phyloP scores from a whole-genome alignment of 805 yeast species.

The Ogataea dorogensis region DNA sequence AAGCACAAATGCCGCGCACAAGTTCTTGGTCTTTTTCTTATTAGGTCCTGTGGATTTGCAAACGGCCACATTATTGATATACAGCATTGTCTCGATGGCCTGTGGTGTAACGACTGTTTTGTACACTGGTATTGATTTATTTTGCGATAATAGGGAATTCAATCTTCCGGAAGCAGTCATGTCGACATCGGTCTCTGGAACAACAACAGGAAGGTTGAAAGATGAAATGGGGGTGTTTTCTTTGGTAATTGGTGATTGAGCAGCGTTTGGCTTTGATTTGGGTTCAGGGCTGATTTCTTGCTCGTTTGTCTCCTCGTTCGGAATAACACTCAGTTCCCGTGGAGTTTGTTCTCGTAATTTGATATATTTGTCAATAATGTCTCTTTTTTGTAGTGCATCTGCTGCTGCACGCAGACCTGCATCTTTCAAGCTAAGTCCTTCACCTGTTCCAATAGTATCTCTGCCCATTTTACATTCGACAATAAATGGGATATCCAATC shows the following conservation, averaged over 20 bases:
- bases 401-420: constrained; percentile 89
- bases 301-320: too few relatives aligned
- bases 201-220: constrained; percentile 4
- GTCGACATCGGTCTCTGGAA: constrained; percentile 22
- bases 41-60: constrained; percentile 35
- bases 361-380: constrained; percentile 61
- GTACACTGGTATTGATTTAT: constrained; percentile 34
- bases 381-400: constrained; percentile 62
- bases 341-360: constrained; percentile 54
- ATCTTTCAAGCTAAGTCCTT: constrained; percentile 63
- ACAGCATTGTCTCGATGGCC: constrained; percentile 27
- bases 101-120: constrained; percentile 21
- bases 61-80: constrained; percentile 33
- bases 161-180: constrained; percentile 30
- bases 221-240: too few relatives aligned
- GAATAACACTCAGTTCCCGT: constrained; percentile 30
- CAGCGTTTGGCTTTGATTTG: too few relatives aligned
- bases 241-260: too few relatives aligned
- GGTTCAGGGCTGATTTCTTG: too few relatives aligned
- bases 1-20: constrained; percentile 38
- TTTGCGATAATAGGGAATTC: constrained; percentile 28
- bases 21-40: constrained; percentile 39
- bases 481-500: constrained; percentile 50
- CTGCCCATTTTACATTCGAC: constrained; percentile 68
- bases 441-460: constrained; percentile 70